phyloP scores from a whole-genome alignment of 2,329 filamentous ascomycete genomes.

The Westerdykella aurantiaca region DNA sequence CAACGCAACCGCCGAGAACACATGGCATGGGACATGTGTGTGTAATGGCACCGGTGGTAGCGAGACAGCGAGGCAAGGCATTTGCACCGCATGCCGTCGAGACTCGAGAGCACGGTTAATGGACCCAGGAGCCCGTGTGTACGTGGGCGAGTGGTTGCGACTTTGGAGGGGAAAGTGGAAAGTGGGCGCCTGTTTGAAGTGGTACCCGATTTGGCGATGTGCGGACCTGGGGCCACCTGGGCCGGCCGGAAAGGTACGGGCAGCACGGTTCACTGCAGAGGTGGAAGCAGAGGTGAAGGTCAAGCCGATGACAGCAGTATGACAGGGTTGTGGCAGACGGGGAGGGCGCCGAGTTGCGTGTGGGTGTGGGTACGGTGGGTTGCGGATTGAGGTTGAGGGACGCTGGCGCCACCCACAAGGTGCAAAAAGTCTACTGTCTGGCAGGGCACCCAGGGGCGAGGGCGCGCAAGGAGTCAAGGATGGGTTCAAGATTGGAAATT shows the following conservation, averaged over 20 bases:
- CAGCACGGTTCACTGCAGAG: conserved; percentile 12
- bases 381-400: conserved; percentile 5
- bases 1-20: conserved; percentile 7
- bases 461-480: conserved; percentile 9
- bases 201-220: conserved; percentile 12
- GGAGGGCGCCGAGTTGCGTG: conserved; percentile 11
- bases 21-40: conserved; percentile 1
- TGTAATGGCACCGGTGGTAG: conserved; percentile 3
- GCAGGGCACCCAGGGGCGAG: too few relatives aligned
- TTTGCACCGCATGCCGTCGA: conserved; percentile 3
- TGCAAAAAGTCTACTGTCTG: conserved; percentile 2
- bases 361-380: conserved; percentile 8
- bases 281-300: conserved; percentile 11
- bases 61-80: conserved; percentile 8
- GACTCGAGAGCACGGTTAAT: conserved; percentile 7
- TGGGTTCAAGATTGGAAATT: too few relatives aligned
- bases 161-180: conserved; percentile 4
- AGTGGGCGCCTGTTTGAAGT: conserved; percentile 12
- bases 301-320: conserved; percentile 14
- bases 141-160: conserved; percentile 8
- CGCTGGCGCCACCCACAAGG: conserved; percentile 4
- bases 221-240: conserved; percentile 10
- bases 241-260: conserved; percentile 23
- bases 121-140: conserved; percentile 1
- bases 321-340: conserved; percentile 14